phyloP scores from a whole-genome alignment of 2,329 filamentous ascomycete species.

The Boeremia exigua region DNA sequence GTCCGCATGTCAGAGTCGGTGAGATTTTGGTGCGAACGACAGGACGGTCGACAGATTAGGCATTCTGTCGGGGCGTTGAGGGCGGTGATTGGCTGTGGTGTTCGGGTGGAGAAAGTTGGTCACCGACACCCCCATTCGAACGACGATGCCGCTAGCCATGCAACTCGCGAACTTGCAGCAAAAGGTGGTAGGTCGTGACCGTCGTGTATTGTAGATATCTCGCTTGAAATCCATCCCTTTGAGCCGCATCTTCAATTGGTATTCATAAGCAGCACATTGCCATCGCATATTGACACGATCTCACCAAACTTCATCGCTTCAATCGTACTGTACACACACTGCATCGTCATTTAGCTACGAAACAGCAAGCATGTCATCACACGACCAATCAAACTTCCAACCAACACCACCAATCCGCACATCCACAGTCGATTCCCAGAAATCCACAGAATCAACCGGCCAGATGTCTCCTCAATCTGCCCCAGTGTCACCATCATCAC shows the following conservation, averaged over 20 bases:
- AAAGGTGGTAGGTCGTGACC: slow-evolving; percentile 13
- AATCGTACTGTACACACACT: not conserved
- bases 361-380: slow-evolving; percentile 31
- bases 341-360: not conserved
- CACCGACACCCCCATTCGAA: slow-evolving; percentile 20
- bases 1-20: slow-evolving; percentile 39
- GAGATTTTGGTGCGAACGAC: slow-evolving; percentile 27
- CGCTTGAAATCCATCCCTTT: slow-evolving; percentile 21
- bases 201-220: slow-evolving; percentile 28
- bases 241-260: slow-evolving; percentile 34
- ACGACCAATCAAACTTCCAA: slow-evolving; percentile 32
- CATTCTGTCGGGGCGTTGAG: slow-evolving; percentile 16
- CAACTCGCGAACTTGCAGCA: slow-evolving; percentile 12
- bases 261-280: not conserved
- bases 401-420: slow-evolving; percentile 40
- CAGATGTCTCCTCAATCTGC: slow-evolving; percentile 30
- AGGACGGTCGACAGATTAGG: slow-evolving; percentile 5
- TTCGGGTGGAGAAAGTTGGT: slow-evolving; percentile 11
- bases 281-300: not conserved
- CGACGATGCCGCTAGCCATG: slow-evolving; percentile 6
- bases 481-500: slow-evolving; percentile 35
- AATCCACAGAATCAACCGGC: slow-evolving; percentile 33
- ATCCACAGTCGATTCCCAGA: slow-evolving; percentile 37
- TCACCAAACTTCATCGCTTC: not conserved
- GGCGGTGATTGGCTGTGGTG: slow-evolving; percentile 20